These are phyloP conservation scores for Senna tora DNA, from an alignment of 306 rosid species.

Conservation along the genomic window DNA sequence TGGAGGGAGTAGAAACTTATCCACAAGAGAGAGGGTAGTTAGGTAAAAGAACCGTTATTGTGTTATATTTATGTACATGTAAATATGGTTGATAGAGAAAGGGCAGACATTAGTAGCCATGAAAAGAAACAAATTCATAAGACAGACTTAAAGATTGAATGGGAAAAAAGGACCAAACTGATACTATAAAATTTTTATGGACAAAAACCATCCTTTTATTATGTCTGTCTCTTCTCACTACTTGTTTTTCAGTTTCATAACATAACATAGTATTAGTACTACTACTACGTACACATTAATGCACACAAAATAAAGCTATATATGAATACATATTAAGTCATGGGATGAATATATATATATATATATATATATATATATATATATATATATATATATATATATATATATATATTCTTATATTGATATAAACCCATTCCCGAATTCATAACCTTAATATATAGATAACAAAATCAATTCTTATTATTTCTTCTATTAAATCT, in stretches of 20 bases:
- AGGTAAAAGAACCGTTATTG: neutral
- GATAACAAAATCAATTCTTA: too few relatives aligned
- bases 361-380: too few relatives aligned
- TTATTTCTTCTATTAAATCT: too few relatives aligned
- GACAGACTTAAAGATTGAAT: neutral
- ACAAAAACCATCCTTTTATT: neutral
- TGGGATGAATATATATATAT: too few relatives aligned
- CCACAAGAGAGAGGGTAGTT: neutral
- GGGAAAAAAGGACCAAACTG: neutral
- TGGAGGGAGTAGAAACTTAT: neutral
- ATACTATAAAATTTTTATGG: constrained; percentile 18
- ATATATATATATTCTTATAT: too few relatives aligned
- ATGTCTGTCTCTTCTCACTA: neutral
- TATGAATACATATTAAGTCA: too few relatives aligned
- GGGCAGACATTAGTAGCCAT: constrained; percentile 18
- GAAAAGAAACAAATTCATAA: neutral
- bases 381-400: too few relatives aligned
- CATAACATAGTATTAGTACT: neutral
- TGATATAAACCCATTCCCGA: too few relatives aligned
- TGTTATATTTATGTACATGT: neutral
- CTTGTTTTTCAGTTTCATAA: neutral
- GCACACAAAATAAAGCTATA: too few relatives aligned
- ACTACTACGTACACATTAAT: neutral
- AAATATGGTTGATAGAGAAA: constrained; percentile 31
- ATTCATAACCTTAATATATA: too few relatives aligned